Evolutionary conservation across 1,139 yeast genomes (phyloP), one percentile per base, ranked within the genome.

Genomic region (Pichia sp.): DNA sequence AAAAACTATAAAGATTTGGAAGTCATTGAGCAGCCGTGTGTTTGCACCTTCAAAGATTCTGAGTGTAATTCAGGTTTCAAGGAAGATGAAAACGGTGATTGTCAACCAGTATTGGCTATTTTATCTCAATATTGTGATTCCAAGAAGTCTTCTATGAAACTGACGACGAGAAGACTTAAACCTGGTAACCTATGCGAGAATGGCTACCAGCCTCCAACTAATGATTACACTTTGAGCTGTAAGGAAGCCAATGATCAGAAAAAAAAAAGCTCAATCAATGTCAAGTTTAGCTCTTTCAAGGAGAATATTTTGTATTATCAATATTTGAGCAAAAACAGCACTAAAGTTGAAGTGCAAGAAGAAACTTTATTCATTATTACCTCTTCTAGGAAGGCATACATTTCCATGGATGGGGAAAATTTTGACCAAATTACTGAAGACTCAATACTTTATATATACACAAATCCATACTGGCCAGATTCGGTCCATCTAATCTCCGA

Each of bases 281-380:
- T 61, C 0, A 44, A 49, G 3, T 31, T 47, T 1, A 56, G 48
- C 6, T 16, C 53, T 16, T 58, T 63, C 44, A 50, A 48, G 1
- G 62, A 87, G 12, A 61, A 63, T 7, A 69, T 87, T 49, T 59
- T 64, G 2, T 80, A 78, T 54, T 87, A 85, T 62, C 65, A 78
- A 42, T 88, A 88, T 61, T 72, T 64, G 34, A 54, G 56, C 21
- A 49, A 58, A 6, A 63, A 60, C 40, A 23, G 51, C 2, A 36
- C 46, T 2, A 23, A 22, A 1, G 25, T 36, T 10, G 58, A 55
- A 1, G 36, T 59, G 7, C 62, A 63, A 10, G 89, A 85, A 54
- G 96, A 91, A 64, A 86, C 96, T 10, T 68, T 93, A n/a, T 62
- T 93, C 21, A 69, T 87, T 13, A 74, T 78, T 50, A 85, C 93